Conservation (phyloP, 139 green algal species). For the Trebouxia sp. region DNA sequence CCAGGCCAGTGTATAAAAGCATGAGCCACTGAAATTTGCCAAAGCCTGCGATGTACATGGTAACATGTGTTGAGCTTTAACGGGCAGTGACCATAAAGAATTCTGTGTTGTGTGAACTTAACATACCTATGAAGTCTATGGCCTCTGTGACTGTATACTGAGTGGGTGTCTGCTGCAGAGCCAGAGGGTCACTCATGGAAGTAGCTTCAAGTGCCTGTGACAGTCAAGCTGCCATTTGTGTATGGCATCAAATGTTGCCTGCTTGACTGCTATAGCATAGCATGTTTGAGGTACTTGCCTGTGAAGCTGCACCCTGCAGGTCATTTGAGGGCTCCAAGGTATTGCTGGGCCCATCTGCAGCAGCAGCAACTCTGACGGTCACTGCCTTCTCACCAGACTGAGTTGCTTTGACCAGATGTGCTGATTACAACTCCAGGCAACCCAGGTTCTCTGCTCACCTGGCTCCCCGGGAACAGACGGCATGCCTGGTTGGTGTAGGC, state of each 20-base stretch:
- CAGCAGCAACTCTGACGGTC: no score
- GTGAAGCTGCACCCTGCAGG: background rate
- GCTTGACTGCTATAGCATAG: background rate
- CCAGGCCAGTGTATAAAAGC: conserved; percentile 67
- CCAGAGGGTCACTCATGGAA: background rate
- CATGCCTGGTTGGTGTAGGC: no score
- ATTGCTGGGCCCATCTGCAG: no score
- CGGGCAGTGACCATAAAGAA: background rate
- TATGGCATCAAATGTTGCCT: background rate
- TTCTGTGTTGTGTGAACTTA: background rate
- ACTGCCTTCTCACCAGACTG: no score
- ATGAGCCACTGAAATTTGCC: conserved; percentile 66
- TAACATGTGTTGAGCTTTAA: background rate
- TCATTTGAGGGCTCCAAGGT: background rate
- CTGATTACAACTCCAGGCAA: no score
- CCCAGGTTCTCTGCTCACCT: no score
- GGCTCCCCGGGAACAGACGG: no score
- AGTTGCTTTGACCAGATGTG: no score
- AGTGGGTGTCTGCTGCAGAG: background rate
- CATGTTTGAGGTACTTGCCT: background rate
- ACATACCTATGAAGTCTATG: conserved; percentile 2
- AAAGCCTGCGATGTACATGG: conserved; percentile 53
- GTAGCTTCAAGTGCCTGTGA: background rate
- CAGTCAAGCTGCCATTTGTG: background rate
- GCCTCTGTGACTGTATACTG: conserved; percentile 15